These are phyloP conservation scores for Barnettozyma populi DNA, from an alignment of 805 yeast species.

Conservation along the genomic window DNA sequence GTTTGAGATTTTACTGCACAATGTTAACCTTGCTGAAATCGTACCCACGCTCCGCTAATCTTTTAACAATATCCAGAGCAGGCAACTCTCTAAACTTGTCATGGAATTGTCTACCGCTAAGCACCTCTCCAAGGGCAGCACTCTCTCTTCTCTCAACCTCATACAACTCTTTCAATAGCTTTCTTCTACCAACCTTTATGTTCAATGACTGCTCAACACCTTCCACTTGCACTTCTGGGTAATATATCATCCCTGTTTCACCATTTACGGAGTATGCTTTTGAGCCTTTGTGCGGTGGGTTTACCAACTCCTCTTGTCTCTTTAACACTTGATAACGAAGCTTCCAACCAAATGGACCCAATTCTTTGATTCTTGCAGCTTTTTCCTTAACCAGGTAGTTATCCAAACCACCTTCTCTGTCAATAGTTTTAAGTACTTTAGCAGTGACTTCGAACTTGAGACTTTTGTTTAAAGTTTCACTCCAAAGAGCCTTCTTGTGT, in stretches of 20 bases:
- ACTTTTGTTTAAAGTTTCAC: conserved; percentile 63
- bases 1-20: not conserved
- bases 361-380: conserved; percentile 83
- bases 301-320: conserved; percentile 34
- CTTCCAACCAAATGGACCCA: conserved; percentile 92
- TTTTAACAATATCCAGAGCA: conserved; percentile 43
- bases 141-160: conserved; percentile 42
- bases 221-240: conserved; percentile 33
- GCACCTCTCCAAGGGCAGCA: conserved; percentile 37
- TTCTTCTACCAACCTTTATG: conserved; percentile 60
- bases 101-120: conserved; percentile 45
- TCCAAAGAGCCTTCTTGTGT: conserved; percentile 71
- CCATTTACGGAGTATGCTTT: conserved; percentile 30
- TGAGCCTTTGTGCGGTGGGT: conserved; percentile 34
- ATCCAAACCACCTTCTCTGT: conserved; percentile 94
- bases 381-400: conserved; percentile 81
- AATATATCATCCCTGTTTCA: conserved; percentile 40
- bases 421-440: conserved; percentile 77
- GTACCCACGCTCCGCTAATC: conserved; percentile 36
- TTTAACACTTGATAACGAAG: conserved; percentile 69
- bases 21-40: conserved; percentile 30
- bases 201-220: conserved; percentile 39
- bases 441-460: conserved; percentile 59
- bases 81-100: conserved; percentile 34
- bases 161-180: conserved; percentile 49